A percentile compares a stretch with the other conserved stretches of the same genome.
Conservation (phyloP, 169 alveolate genomes). For the Cyclospora cayetanensis region DNA sequence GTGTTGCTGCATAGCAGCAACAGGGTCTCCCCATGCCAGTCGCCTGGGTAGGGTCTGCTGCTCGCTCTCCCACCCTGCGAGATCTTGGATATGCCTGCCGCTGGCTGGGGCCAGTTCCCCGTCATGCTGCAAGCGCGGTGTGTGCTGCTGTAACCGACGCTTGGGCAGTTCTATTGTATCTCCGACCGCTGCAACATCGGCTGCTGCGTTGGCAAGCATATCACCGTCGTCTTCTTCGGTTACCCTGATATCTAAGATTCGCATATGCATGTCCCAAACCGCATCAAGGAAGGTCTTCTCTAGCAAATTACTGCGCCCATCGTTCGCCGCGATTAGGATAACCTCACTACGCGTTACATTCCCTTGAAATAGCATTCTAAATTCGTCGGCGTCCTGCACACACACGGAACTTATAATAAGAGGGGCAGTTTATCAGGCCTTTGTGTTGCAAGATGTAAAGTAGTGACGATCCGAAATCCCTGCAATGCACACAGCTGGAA, state of each 20-base stretch:
- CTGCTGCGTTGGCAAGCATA: conserved; percentile 9
- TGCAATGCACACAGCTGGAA: background rate
- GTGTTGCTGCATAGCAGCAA: conserved; percentile 38
- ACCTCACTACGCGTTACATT: conserved; percentile 70
- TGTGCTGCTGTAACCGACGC: background rate
- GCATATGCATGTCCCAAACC: conserved; percentile 64
- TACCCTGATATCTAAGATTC: conserved; percentile 30
- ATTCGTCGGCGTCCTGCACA: conserved; percentile 57
- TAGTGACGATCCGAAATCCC: background rate
- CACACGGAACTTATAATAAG: background rate
- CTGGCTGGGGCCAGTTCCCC: background rate
- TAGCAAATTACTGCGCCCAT: conserved; percentile 36
- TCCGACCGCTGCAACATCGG: conserved; percentile 41
- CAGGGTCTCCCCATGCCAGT: conserved; percentile 57
- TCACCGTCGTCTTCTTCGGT: conserved; percentile 18
- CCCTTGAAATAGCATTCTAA: conserved; percentile 53
- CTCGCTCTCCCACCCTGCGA: background rate
- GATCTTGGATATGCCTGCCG: background rate
- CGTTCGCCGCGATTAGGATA: conserved; percentile 61
- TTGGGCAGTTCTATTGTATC: conserved; percentile 22
- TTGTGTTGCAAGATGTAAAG: background rate
- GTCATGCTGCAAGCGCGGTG: background rate
- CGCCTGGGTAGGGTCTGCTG: background rate
- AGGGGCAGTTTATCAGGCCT: background rate
- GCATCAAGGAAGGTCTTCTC: conserved; percentile 60